A percentile compares a stretch with the other conserved stretches of the same genome.
Conservation (phyloP, 768 basidiomycete species). For the Thelephora ganbajun region DNA sequence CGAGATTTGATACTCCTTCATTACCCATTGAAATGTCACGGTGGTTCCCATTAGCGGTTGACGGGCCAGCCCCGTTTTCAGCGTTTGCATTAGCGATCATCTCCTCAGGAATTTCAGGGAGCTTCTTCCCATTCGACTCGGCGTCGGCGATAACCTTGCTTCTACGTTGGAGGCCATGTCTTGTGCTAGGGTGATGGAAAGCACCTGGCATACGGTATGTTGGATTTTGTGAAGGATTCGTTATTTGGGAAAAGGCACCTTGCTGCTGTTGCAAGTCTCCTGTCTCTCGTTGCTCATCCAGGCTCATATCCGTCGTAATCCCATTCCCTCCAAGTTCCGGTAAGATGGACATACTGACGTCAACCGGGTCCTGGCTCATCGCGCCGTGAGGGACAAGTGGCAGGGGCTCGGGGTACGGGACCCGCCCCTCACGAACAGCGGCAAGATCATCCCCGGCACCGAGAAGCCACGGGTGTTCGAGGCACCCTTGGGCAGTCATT, state of each 20-base stretch:
- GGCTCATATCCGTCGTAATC: not conserved
- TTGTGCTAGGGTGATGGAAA: not conserved
- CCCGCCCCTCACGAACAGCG: constrained; percentile 1
- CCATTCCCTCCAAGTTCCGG: not conserved
- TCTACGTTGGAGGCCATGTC: not conserved
- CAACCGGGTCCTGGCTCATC: not conserved
- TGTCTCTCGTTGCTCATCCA: not conserved
- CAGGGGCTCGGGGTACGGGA: not conserved
- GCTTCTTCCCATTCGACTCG: not conserved
- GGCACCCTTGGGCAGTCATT: constrained; percentile 58
- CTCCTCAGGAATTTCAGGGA: not conserved
- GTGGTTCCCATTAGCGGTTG: too few species aligned
- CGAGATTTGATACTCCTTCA: too few species aligned
- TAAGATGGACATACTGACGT: not conserved
- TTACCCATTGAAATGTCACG: too few species aligned
- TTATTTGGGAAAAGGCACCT: not conserved
- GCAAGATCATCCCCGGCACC: not conserved
- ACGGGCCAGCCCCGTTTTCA: too few species aligned
- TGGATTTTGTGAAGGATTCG: not conserved
- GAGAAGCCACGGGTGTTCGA: constrained; percentile 66
- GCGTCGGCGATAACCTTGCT: not conserved
- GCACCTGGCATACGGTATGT: not conserved
- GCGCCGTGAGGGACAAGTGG: not conserved
- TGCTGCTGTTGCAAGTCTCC: not conserved
- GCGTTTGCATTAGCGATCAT: not conserved